Percentiles rank a stretch among this genome's conserved stretches.
phyloP scores from a whole-genome alignment of 306 rosid species.

The Cicer judaicum region DNA sequence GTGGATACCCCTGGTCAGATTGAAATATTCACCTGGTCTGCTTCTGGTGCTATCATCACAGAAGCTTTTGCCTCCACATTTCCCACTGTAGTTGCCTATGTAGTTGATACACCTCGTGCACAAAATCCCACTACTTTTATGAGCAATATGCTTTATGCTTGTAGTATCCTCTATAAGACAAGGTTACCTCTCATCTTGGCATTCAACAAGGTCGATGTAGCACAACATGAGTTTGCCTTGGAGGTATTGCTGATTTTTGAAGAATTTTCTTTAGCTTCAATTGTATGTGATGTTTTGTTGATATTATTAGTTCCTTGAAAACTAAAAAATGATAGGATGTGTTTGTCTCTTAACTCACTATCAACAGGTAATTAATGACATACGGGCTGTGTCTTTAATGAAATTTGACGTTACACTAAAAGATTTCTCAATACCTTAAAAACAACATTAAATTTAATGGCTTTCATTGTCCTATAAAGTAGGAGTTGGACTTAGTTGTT shows the following conservation, averaged over 20 bases:
- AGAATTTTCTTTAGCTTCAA: constrained; percentile 20
- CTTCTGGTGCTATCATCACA: constrained; percentile 94
- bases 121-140: constrained; percentile 82
- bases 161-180: constrained; percentile 91
- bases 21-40: constrained; percentile 98
- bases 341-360: not conserved
- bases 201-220: constrained; percentile 84
- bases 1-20: constrained; percentile 98
- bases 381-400: constrained; percentile 2
- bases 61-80: constrained; percentile 99
- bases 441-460: constrained; percentile 14
- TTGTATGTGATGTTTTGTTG: not conserved
- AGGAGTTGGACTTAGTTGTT: constrained; percentile 33
- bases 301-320: constrained; percentile 30
- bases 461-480: constrained; percentile 10
- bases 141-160: constrained; percentile 99
- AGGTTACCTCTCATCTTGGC: constrained; percentile 86
- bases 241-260: constrained; percentile 64
- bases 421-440: not conserved
- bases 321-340: constrained; percentile 4
- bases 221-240: constrained; percentile 85
- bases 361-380: not conserved
- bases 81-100: constrained; percentile 84
- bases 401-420: not conserved
- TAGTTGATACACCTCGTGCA: constrained; percentile 89